Conservation (phyloP, 1,139 yeast genomes). For the Geotrichum australiense region DNA sequence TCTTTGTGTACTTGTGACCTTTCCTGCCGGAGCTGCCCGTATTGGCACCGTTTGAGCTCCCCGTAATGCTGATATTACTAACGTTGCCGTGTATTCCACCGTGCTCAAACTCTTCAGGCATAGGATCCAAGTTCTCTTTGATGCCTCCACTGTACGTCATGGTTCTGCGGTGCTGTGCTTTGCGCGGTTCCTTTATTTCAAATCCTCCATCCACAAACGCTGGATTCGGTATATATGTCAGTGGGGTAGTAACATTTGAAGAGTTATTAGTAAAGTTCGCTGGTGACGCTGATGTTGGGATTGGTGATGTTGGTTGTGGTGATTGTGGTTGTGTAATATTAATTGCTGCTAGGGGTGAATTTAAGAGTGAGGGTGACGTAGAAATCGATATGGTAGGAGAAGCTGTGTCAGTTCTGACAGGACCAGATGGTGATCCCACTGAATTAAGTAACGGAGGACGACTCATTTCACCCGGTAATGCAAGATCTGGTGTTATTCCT, state of each 20-base stretch:
- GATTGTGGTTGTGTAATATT: constrained; percentile 13
- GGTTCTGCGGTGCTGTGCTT: background rate
- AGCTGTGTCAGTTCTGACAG: constrained; percentile 1
- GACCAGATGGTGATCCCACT: too few relatives aligned
- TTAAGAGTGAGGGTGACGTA: constrained; percentile 8
- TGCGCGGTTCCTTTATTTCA: background rate
- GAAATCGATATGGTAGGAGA: constrained; percentile 10
- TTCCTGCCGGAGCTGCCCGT: background rate
- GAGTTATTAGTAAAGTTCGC: too few relatives aligned
- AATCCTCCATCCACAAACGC: too few relatives aligned
- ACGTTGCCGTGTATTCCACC: too few relatives aligned
- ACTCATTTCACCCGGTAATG: constrained; percentile 35
- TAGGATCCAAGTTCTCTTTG: background rate
- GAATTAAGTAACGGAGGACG: constrained; percentile 24
- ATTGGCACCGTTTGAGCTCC: background rate
- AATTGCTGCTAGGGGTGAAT: constrained; percentile 3
- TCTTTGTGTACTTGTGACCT: constrained; percentile 14
- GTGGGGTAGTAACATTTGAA: too few relatives aligned
- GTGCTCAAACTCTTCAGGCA: too few relatives aligned
- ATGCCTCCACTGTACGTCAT: background rate
- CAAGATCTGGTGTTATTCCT: constrained; percentile 32
- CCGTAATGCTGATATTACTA: too few relatives aligned
- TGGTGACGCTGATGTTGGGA: too few relatives aligned
- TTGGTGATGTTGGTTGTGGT: too few relatives aligned
- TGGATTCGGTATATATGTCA: too few relatives aligned